Evolutionary conservation across 805 yeast species (phyloP).

Genomic region (Saccharomycopsis selenospora): DNA sequence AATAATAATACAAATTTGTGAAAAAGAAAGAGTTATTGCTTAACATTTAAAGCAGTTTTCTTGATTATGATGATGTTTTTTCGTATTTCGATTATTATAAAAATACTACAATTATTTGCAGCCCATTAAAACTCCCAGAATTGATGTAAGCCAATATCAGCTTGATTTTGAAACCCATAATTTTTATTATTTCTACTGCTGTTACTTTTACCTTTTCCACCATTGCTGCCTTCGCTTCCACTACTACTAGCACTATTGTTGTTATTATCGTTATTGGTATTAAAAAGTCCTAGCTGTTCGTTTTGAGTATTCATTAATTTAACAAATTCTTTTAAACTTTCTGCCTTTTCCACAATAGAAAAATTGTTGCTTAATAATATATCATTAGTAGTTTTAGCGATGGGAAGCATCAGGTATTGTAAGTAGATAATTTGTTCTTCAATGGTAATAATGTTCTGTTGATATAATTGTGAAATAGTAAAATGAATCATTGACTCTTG

Average conservation of each 20-base stretch:
- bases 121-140: not conserved
- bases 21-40: no score
- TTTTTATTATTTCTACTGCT: no score
- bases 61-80: no score
- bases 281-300: not conserved
- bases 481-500: not conserved
- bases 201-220: not conserved
- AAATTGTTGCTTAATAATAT: constrained; percentile 1
- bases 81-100: no score
- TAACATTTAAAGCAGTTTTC: no score
- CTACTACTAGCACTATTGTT: not conserved
- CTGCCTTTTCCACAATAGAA: constrained; percentile 5
- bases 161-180: not conserved
- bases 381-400: constrained; percentile 3
- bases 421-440: constrained; percentile 8
- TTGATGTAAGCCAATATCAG: not conserved
- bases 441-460: constrained; percentile 4
- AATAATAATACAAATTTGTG: no score
- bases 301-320: not conserved
- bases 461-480: constrained; percentile 4
- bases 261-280: not conserved
- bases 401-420: constrained; percentile 3
- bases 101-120: no score
- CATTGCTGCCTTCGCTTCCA: not conserved
- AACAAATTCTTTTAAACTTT: constrained; percentile 6